These are phyloP conservation scores for Fusarium napiforme DNA, from an alignment of 2,329 filamentous ascomycete genomes.

Conservation along the genomic window DNA sequence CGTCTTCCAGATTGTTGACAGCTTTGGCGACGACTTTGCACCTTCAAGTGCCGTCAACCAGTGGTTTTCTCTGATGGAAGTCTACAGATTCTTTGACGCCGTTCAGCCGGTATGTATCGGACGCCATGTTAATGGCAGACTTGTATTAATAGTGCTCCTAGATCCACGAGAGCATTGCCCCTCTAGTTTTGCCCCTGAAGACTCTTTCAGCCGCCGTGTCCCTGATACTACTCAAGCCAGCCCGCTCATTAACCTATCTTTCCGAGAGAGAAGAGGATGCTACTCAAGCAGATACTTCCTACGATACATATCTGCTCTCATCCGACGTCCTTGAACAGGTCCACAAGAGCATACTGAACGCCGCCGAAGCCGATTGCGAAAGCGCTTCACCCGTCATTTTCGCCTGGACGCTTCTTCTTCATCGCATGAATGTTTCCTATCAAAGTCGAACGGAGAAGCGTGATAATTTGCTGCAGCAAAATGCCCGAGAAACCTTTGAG, in stretches of 20 bases:
- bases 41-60: conserved; percentile 68
- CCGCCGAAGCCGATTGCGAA: conserved; percentile 65
- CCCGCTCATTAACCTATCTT: conserved; percentile 60
- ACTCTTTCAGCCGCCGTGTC: conserved; percentile 77
- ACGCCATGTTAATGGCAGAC: not conserved
- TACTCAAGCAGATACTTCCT: conserved; percentile 49
- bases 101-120: conserved; percentile 57
- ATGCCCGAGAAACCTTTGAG: conserved; percentile 67
- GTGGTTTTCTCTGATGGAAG: conserved; percentile 81
- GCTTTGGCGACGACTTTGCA: conserved; percentile 64
- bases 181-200: conserved; percentile 72
- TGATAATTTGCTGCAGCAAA: conserved; percentile 67
- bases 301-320: conserved; percentile 74
- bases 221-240: conserved; percentile 75
- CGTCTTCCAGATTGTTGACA: conserved; percentile 76
- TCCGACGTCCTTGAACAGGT: conserved; percentile 76
- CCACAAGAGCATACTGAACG: conserved; percentile 74
- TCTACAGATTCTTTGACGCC: conserved; percentile 75
- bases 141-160: conserved; percentile 38
- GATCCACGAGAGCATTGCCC: conserved; percentile 55
- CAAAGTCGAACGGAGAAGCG: conserved; percentile 70
- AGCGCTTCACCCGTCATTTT: conserved; percentile 80
- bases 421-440: conserved; percentile 73
- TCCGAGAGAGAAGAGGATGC: conserved; percentile 53
- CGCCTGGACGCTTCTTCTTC: conserved; percentile 82